Evolutionary conservation across 2,329 filamentous ascomycete species (phyloP).

Genomic region (Beauveria asiatica): DNA sequence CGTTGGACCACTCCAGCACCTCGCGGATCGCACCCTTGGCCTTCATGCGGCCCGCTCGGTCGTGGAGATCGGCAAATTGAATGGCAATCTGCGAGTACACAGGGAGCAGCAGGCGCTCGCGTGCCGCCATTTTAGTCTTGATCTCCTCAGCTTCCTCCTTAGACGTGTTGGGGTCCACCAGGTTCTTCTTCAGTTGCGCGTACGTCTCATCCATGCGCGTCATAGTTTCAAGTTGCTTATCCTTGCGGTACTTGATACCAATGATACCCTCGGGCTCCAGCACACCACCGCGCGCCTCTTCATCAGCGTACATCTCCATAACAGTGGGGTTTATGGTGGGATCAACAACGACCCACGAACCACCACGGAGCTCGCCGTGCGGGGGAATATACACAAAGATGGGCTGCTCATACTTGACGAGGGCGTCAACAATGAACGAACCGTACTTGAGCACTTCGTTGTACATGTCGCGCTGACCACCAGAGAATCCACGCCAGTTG

Average conservation of each 20-base stretch:
- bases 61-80: constrained; percentile 95
- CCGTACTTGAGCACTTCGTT: constrained; percentile 99
- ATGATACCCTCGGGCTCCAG: constrained; percentile 97
- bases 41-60: constrained; percentile 94
- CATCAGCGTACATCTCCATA: constrained; percentile 99
- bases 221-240: constrained; percentile 97
- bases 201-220: constrained; percentile 82
- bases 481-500: constrained; percentile 99
- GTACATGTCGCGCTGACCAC: constrained; percentile 99
- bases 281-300: constrained; percentile 90
- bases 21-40: constrained; percentile 92
- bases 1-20: constrained; percentile 75
- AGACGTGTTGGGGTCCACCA: constrained; percentile 52
- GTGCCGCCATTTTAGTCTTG: constrained; percentile 74
- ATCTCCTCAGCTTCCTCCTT: constrained; percentile 67
- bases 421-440: constrained; percentile 95
- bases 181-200: constrained; percentile 71
- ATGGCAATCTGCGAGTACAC: constrained; percentile 93
- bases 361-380: constrained; percentile 91
- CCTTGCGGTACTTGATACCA: constrained; percentile 96
- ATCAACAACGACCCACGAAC: constrained; percentile 98
- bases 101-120: constrained; percentile 82
- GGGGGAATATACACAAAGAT: constrained; percentile 99
- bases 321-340: constrained; percentile 92
- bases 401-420: constrained; percentile 97